Percentiles rank a stretch among this genome's conserved stretches.
Evolutionary conservation across 805 yeast species (phyloP).

Genomic region (Lachancea dasiensis): DNA sequence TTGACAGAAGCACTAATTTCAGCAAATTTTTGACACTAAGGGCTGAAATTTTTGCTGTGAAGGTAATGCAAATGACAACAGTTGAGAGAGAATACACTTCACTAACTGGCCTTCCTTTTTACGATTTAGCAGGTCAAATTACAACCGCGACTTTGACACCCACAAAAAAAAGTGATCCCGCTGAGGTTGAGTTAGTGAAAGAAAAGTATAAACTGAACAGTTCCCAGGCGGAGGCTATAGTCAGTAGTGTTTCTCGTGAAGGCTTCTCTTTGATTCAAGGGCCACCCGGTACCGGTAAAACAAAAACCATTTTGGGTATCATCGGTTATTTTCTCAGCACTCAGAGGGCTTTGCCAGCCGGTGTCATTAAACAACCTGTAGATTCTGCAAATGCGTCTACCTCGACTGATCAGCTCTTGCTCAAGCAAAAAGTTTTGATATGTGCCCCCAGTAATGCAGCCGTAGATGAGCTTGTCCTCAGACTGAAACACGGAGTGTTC

Average conservation of each 20-base stretch:
- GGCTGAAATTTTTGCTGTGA: constrained; percentile 57
- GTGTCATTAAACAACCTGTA: constrained; percentile 32
- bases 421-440: constrained; percentile 58
- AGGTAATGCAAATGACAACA: constrained; percentile 82
- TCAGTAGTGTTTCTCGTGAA: constrained; percentile 54
- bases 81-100: constrained; percentile 90
- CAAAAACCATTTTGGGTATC: constrained; percentile 91
- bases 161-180: constrained; percentile 22
- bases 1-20: constrained; percentile 44
- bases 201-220: constrained; percentile 57
- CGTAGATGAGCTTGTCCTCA: constrained; percentile 85
- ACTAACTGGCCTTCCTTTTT: constrained; percentile 72
- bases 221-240: constrained; percentile 88
- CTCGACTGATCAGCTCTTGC: constrained; percentile 22
- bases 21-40: constrained; percentile 53
- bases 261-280: constrained; percentile 95
- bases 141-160: constrained; percentile 54
- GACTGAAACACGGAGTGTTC: constrained; percentile 68
- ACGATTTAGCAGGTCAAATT: constrained; percentile 66
- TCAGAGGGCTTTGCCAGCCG: constrained; percentile 20
- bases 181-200: constrained; percentile 40
- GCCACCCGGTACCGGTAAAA: constrained; percentile 99
- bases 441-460: constrained; percentile 99
- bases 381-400: constrained; percentile 13
- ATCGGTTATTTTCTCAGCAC: constrained; percentile 67